Percentiles rank a stretch among this genome's conserved stretches.
Evolutionary conservation across 2,329 filamentous ascomycete species (phyloP).

Genomic region (Lachnellula occidentalis): DNA sequence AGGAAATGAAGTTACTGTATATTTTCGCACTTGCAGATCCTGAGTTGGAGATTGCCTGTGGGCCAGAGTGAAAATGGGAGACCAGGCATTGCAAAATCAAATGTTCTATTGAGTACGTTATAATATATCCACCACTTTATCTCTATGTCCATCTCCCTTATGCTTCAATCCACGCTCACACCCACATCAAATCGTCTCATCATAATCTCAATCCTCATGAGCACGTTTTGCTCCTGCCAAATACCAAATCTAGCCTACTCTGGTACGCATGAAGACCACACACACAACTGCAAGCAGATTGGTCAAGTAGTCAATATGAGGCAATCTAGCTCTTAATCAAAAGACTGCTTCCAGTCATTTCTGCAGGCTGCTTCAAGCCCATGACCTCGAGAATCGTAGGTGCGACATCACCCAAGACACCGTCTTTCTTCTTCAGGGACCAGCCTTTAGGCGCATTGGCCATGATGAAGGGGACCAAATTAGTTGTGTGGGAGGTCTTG

Average conservation of each 20-base stretch:
- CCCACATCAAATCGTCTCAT: constrained; percentile 1
- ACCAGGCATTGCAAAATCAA: not conserved
- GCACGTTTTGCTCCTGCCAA: constrained; percentile 28
- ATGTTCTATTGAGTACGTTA: not conserved
- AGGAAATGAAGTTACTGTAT: not conserved
- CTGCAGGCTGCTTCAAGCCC: constrained; percentile 83
- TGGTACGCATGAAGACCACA: not conserved
- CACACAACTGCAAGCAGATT: constrained; percentile 2
- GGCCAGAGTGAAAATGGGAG: not conserved
- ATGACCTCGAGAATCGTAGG: constrained; percentile 89
- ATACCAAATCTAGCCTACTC: constrained; percentile 13
- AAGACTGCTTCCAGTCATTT: constrained; percentile 86
- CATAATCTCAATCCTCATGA: constrained; percentile 22
- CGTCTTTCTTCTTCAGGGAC: constrained; percentile 69
- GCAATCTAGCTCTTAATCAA: constrained; percentile 59
- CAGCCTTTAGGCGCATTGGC: constrained; percentile 89
- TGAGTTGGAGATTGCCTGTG: too few relatives aligned
- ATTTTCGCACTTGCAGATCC: not conserved
- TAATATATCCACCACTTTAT: not conserved
- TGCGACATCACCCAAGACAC: constrained; percentile 94
- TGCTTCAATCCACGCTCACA: not conserved
- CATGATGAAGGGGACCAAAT: constrained; percentile 98
- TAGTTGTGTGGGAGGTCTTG: constrained; percentile 96
- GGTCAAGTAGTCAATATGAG: constrained; percentile 9
- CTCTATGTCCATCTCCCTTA: not conserved